Percentiles rank a stretch among this genome's conserved stretches.
These are phyloP conservation scores for Tuber microsphaerosporum DNA, from an alignment of 495 filamentous ascomycete species.

Conservation along the genomic window DNA sequence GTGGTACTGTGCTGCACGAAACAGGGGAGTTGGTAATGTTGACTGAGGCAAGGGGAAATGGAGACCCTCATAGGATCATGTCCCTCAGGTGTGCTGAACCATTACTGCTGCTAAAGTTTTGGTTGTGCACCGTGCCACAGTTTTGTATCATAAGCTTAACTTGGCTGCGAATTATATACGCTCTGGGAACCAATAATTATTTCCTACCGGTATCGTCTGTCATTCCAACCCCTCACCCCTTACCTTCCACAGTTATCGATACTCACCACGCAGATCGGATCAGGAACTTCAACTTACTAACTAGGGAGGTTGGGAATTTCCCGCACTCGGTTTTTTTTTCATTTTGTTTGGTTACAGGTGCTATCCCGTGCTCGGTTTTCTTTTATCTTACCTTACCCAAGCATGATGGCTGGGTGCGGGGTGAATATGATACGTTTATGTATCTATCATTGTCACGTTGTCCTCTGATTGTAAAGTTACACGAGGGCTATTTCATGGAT, in stretches of 20 bases:
- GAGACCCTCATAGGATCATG: background rate
- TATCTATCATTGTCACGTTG: background rate
- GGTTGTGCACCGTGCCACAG: background rate
- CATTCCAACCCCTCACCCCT: background rate
- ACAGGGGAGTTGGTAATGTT: background rate
- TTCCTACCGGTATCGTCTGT: background rate
- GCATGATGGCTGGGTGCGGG: background rate
- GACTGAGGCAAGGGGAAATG: background rate
- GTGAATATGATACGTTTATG: background rate
- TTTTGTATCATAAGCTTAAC: slow-evolving; percentile 20
- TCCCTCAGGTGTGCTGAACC: too few relatives aligned
- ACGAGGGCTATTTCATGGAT: background rate
- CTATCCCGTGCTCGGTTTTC: background rate
- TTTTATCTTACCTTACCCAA: background rate
- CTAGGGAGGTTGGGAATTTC: background rate
- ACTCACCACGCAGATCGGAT: background rate
- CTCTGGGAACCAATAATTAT: background rate
- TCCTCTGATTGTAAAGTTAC: background rate
- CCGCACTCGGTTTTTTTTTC: background rate
- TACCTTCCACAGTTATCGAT: background rate
- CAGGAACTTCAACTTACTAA: background rate
- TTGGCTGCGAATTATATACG: background rate
- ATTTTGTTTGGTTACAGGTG: background rate
- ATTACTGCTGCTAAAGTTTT: background rate
- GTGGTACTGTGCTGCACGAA: background rate